Conservation (phyloP, 106 monocot species). For the Ottelia alismoides region DNA sequence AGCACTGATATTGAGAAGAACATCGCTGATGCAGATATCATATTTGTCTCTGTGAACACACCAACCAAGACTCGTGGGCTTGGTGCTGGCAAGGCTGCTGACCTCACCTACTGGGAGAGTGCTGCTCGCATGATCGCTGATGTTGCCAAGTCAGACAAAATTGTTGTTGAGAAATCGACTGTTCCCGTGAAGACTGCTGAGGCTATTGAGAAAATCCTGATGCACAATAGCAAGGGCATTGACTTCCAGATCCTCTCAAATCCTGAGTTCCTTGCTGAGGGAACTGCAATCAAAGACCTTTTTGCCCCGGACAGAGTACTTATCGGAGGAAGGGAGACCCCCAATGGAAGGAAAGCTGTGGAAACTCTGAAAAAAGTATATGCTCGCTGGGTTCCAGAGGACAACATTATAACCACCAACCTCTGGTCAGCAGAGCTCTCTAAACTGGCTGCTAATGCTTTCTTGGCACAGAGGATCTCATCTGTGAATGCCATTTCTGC, state of each 20-base stretch:
- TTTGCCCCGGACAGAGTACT: conserved; percentile 42
- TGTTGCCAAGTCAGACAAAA: conserved; percentile 54
- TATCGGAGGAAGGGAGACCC: conserved; percentile 44
- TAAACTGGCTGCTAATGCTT: conserved; percentile 69
- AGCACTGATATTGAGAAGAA: conserved; percentile 20
- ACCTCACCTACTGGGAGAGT: conserved; percentile 67
- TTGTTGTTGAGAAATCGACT: conserved; percentile 57
- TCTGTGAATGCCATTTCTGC: conserved; percentile 30
- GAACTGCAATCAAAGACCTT: conserved; percentile 45
- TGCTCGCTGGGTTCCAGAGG: conserved; percentile 49
- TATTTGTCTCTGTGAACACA: conserved; percentile 39
- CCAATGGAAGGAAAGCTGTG: conserved; percentile 30
- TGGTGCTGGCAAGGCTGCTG: conserved; percentile 57
- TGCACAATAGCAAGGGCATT: conserved; percentile 42
- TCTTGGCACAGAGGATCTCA: conserved; percentile 33
- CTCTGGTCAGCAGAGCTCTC: conserved; percentile 57
- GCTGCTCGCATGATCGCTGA: conserved; percentile 64
- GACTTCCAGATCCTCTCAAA: conserved; percentile 55
- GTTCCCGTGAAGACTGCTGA: conserved; percentile 54
- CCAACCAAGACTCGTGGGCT: conserved; percentile 49
- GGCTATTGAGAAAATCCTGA: conserved; percentile 39
- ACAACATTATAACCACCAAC: conserved; percentile 42
- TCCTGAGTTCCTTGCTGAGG: conserved; percentile 54
- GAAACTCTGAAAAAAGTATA: conserved; percentile 27
- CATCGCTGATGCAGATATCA: conserved; percentile 19